Conservation (phyloP, 2,329 filamentous ascomycete genomes). For the Scedosporium dehoogii region DNA sequence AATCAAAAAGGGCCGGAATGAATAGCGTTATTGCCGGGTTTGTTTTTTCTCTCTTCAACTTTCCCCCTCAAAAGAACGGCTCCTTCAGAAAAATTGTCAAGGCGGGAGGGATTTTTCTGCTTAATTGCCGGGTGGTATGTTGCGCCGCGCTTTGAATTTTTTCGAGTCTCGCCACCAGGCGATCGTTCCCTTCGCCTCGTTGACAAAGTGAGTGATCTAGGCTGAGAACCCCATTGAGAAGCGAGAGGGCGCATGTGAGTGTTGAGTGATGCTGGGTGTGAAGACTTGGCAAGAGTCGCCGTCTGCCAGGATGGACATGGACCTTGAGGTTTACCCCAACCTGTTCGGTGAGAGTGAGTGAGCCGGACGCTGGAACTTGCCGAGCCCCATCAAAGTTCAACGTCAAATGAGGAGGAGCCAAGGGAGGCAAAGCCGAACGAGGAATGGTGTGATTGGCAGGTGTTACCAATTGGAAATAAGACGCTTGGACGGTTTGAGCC, state of each 20-base stretch:
- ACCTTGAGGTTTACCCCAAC: not conserved
- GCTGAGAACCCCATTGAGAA: not conserved
- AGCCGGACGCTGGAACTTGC: not conserved
- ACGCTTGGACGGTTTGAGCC: too few species aligned
- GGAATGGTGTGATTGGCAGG: not conserved
- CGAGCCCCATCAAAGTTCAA: not conserved
- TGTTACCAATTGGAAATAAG: not conserved
- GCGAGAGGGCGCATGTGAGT: not conserved
- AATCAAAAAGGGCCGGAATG: too few species aligned
- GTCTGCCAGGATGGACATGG: not conserved
- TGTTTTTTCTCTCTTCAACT: too few species aligned
- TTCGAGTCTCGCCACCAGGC: not conserved
- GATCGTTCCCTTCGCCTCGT: not conserved
- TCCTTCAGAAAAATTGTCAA: not conserved
- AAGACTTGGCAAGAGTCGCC: not conserved
- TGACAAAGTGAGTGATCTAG: not conserved
- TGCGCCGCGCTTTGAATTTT: not conserved
- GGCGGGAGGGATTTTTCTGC: slow-evolving; percentile 1
- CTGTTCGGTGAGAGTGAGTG: not conserved
- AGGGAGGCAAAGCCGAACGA: not conserved
- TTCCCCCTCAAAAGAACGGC: too few species aligned
- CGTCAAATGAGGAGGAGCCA: not conserved
- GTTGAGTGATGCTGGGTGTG: not conserved
- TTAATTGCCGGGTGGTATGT: not conserved
- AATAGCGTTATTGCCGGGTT: too few species aligned